A percentile compares a stretch with the other conserved stretches of the same genome.
These are phyloP conservation scores for Fistulinella staudtii DNA, from an alignment of 1,284 basidiomycete genomes.

Conservation along the genomic window DNA sequence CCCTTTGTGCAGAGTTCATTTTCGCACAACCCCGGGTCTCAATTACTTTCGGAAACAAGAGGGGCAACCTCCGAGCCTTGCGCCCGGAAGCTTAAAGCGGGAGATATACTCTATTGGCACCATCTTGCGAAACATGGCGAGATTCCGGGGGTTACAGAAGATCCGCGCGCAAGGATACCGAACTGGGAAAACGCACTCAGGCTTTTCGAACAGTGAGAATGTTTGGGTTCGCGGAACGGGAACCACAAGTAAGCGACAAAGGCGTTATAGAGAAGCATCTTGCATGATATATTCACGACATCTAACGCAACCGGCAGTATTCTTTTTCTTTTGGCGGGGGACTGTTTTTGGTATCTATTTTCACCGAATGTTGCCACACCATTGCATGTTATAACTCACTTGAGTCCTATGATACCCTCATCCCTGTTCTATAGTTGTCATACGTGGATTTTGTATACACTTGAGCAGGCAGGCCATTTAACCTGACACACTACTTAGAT, in stretches of 20 bases:
- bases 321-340: conserved; percentile 16
- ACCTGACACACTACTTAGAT: conserved; percentile 23
- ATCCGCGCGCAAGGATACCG: conserved; percentile 46
- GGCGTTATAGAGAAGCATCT: conserved; percentile 8
- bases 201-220: conserved; percentile 30
- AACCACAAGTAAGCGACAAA: conserved; percentile 8
- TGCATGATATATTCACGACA: conserved; percentile 31
- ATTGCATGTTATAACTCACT: conserved; percentile 29
- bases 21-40: conserved; percentile 14
- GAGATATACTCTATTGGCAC: conserved; percentile 77
- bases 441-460: conserved; percentile 27
- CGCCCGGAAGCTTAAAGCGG: conserved; percentile 47
- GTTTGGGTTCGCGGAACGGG: conserved; percentile 9
- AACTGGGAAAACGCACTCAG: conserved; percentile 6
- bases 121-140: conserved; percentile 72
- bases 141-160: conserved; percentile 61
- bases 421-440: conserved; percentile 28
- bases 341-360: conserved; percentile 30
- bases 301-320: conserved; percentile 16
- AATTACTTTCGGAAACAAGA: conserved; percentile 18
- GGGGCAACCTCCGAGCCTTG: conserved; percentile 17
- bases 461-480: conserved; percentile 9
- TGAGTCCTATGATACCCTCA: conserved; percentile 34
- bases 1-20: conserved; percentile 17
- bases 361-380: conserved; percentile 24